These are phyloP conservation scores for Sporobolomyces pararoseus DNA, from an alignment of 768 basidiomycete species.

Conservation along the genomic window DNA sequence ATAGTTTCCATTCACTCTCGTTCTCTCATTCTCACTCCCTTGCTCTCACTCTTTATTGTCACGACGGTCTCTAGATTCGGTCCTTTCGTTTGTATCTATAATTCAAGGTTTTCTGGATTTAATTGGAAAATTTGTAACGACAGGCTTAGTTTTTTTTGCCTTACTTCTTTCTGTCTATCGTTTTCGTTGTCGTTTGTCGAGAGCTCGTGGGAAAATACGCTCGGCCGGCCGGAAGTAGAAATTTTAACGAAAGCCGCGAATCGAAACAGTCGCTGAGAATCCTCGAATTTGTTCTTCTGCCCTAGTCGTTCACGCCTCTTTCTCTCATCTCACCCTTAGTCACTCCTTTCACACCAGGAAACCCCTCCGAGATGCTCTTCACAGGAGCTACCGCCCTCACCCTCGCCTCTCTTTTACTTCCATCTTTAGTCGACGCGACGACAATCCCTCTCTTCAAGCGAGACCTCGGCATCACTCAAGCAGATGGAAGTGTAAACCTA, in stretches of 20 bases:
- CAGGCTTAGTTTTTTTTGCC: too few species aligned
- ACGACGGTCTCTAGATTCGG: background rate
- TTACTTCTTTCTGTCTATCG: too few species aligned
- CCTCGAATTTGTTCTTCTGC: background rate
- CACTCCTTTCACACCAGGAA: constrained; percentile 11
- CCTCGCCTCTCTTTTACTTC: background rate
- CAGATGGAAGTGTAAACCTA: constrained; percentile 25
- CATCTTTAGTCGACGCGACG: background rate
- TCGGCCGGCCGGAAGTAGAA: too few species aligned
- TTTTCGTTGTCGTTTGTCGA: too few species aligned
- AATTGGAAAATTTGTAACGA: too few species aligned
- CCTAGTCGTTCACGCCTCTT: background rate
- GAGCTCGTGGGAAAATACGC: too few species aligned
- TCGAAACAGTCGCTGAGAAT: too few species aligned
- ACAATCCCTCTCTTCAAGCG: constrained; percentile 15
- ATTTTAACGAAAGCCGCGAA: too few species aligned
- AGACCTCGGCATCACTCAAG: constrained; percentile 5
- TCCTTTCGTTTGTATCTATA: background rate
- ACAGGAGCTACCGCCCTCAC: background rate
- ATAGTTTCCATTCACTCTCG: background rate
- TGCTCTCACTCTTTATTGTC: background rate
- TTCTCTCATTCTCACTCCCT: background rate
- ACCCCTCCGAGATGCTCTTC: constrained; percentile 4
- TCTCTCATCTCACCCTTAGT: constrained; percentile 13
- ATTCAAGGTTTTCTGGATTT: too few species aligned